Percentiles rank a stretch among this genome's conserved stretches.
These are phyloP conservation scores for Coemansia asiatica DNA, from an alignment of 192 early-diverging fungal species.

Conservation along the genomic window DNA sequence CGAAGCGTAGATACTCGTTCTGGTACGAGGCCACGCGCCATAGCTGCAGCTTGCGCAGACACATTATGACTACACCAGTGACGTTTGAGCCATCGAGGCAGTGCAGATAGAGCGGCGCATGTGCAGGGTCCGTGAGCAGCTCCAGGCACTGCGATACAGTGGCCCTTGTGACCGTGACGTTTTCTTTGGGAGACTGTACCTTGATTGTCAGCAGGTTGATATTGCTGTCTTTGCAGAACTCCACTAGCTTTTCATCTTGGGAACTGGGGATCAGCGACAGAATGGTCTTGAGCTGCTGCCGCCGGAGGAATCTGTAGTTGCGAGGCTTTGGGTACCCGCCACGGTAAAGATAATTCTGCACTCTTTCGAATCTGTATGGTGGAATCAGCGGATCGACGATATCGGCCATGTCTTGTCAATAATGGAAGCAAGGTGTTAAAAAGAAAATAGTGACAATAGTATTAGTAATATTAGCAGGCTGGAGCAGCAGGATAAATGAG, in stretches of 20 bases:
- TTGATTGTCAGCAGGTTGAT: constrained; percentile 69
- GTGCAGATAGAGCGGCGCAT: constrained; percentile 83
- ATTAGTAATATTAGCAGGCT: no score
- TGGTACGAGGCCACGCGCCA: constrained; percentile 76
- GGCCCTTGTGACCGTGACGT: constrained; percentile 76
- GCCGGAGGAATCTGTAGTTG: constrained; percentile 82
- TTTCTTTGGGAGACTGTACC: constrained; percentile 85
- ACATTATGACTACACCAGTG: constrained; percentile 80
- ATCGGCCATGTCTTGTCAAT: constrained; percentile 17
- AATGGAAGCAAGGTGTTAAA: background rate
- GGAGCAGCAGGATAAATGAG: background rate
- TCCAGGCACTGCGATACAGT: constrained; percentile 68
- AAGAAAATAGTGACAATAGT: background rate
- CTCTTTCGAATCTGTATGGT: constrained; percentile 82
- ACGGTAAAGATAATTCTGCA: constrained; percentile 81
- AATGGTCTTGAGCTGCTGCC: constrained; percentile 69
- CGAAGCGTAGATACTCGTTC: constrained; percentile 71
- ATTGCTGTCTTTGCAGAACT: constrained; percentile 64
- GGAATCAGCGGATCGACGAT: constrained; percentile 54
- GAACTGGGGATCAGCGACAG: constrained; percentile 81
- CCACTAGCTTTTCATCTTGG: constrained; percentile 59
- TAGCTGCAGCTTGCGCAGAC: constrained; percentile 86
- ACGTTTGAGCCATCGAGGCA: constrained; percentile 88
- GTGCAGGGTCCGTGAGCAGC: constrained; percentile 71
- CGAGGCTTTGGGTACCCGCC: constrained; percentile 86